Percentiles rank a stretch among this genome's conserved stretches.
Evolutionary conservation across 257 asterid species (phyloP).

Genomic region (Solanum gandarillasii): DNA sequence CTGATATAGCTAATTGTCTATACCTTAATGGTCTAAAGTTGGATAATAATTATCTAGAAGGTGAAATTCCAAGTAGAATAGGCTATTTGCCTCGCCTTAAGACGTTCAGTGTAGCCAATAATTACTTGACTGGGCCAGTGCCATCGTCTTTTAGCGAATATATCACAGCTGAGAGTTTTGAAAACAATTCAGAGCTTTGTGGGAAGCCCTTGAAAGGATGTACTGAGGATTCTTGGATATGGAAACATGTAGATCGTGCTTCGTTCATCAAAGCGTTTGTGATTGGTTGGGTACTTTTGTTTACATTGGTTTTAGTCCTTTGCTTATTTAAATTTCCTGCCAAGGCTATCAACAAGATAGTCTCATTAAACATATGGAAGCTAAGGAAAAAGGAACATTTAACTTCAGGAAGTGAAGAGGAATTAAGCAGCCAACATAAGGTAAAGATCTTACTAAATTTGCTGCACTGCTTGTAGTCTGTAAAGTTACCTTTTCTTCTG

Average conservation of each 20-base stretch:
- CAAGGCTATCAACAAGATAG: not conserved
- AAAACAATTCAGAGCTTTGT: slow-evolving; percentile 10
- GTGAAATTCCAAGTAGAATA: slow-evolving; percentile 1
- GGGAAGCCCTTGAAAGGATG: slow-evolving; percentile 1
- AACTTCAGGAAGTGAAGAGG: not conserved
- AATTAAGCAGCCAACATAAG: not conserved
- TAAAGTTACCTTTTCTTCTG: not conserved
- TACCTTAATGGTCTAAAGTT: not conserved
- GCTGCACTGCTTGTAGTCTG: not conserved
- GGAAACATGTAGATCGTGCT: not conserved
- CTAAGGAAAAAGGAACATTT: not conserved
- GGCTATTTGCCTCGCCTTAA: not conserved
- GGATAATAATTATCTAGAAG: not conserved
- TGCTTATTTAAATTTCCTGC: not conserved
- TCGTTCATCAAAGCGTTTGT: not conserved
- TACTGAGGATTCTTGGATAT: not conserved
- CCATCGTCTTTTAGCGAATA: not conserved
- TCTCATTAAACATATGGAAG: not conserved
- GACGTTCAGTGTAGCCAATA: not conserved
- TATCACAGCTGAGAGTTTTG: not conserved
- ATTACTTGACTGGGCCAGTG: not conserved
- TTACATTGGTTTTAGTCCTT: not conserved
- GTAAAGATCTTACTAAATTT: not conserved
- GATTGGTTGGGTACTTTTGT: not conserved
- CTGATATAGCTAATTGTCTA: not conserved